Percentiles rank a stretch among this genome's conserved stretches.
Conservation (phyloP, 73 alveolate genomes). For the Paramecium caudatum region DNA sequence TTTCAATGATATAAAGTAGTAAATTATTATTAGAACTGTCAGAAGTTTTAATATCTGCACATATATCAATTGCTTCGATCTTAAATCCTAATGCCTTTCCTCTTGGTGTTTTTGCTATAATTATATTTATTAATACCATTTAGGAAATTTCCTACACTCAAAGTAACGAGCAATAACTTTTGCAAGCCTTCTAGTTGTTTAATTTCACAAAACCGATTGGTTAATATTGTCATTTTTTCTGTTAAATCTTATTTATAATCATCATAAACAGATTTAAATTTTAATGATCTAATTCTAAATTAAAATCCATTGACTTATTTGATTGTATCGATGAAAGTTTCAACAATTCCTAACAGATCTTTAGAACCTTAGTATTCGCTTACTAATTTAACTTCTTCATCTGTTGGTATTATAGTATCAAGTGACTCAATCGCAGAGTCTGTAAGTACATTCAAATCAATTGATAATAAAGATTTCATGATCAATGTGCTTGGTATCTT, state of each 20-base stretch:
- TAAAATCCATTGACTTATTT: conserved; percentile 50
- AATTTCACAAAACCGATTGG: not conserved
- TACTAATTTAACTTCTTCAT: conserved; percentile 26
- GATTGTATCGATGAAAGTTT: conserved; percentile 26
- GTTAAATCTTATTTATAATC: conserved; percentile 15
- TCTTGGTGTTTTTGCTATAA: conserved; percentile 49
- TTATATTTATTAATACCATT: conserved; percentile 15
- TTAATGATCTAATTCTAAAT: conserved; percentile 40
- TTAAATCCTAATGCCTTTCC: conserved; percentile 53
- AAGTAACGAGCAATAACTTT: not conserved
- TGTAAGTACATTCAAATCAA: conserved; percentile 32
- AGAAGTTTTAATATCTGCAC: conserved; percentile 31
- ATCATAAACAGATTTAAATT: not conserved
- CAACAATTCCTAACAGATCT: conserved; percentile 26
- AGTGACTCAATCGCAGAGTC: conserved; percentile 43
- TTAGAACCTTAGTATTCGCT: conserved; percentile 14
- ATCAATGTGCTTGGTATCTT: conserved; percentile 48
- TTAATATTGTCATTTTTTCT: not conserved
- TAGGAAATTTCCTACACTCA: conserved; percentile 32
- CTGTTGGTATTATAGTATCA: conserved; percentile 19
- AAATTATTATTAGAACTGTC: conserved; percentile 16
- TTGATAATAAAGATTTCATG: conserved; percentile 1
- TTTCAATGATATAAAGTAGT: not conserved
- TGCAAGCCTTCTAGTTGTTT: not conserved
- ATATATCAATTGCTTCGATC: conserved; percentile 26